These are phyloP conservation scores for Diplodia intermedia DNA, from an alignment of 2,329 filamentous ascomycete genomes.

Conservation along the genomic window DNA sequence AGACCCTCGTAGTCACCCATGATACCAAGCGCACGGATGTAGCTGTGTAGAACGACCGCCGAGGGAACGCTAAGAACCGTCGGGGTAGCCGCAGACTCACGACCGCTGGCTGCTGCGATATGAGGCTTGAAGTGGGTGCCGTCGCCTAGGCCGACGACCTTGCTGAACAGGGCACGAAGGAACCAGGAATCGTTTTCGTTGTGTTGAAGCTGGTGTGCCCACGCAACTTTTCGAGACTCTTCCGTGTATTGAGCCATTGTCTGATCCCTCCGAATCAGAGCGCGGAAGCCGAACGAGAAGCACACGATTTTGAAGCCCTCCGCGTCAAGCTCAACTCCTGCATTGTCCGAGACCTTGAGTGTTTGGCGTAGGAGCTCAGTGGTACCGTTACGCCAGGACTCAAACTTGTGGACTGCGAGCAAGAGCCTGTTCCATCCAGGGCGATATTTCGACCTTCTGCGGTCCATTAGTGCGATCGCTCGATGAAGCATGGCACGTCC, in stretches of 20 bases:
- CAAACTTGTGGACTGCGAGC: slow-evolving; percentile 30
- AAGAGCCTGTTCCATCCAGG: slow-evolving; percentile 40
- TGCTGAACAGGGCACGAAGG: slow-evolving; percentile 29
- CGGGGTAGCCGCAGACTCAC: slow-evolving; percentile 35
- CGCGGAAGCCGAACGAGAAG: neutral
- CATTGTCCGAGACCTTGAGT: slow-evolving; percentile 5
- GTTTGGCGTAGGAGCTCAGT: slow-evolving; percentile 12
- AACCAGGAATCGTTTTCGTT: slow-evolving; percentile 18
- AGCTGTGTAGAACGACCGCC: slow-evolving; percentile 61
- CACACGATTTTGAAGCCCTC: slow-evolving; percentile 26
- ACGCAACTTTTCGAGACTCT: neutral
- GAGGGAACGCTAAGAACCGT: slow-evolving; percentile 53
- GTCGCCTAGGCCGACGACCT: slow-evolving; percentile 14
- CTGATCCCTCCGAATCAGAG: neutral
- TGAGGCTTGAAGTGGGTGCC: slow-evolving; percentile 49
- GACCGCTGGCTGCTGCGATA: slow-evolving; percentile 42
- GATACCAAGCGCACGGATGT: slow-evolving; percentile 68
- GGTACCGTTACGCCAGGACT: neutral
- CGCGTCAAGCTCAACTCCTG: slow-evolving; percentile 17
- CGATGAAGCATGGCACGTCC: slow-evolving; percentile 25
- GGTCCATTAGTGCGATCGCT: slow-evolving; percentile 40
- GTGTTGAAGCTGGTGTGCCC: neutral
- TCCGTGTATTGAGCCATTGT: neutral
- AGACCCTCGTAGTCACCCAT: slow-evolving; percentile 67
- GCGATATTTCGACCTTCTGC: slow-evolving; percentile 33